phyloP scores from a whole-genome alignment of 345 rosid genomes.

The Rhizophora apiculata region DNA sequence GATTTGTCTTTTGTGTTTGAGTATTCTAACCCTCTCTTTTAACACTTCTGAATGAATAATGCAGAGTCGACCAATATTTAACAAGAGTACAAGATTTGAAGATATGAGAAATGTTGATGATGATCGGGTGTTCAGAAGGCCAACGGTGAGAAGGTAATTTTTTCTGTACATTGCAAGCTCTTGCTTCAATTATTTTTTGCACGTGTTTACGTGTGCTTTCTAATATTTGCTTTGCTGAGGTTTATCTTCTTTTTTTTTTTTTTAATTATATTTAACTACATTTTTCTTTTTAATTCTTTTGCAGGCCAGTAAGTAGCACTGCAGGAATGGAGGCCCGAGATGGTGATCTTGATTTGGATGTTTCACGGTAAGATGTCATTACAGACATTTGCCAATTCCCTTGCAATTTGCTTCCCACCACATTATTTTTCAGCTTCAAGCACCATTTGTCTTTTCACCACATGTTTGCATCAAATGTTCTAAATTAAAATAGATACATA shows the following conservation, averaged over 20 bases:
- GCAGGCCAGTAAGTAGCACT: constrained; percentile 63
- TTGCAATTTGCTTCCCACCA: not conserved
- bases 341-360: constrained; percentile 82
- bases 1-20: no score
- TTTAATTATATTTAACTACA: not conserved
- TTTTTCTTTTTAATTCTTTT: constrained; percentile 4
- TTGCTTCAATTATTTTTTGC: not conserved
- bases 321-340: constrained; percentile 79
- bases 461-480: not conserved
- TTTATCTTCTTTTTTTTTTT: constrained; percentile 5
- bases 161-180: not conserved
- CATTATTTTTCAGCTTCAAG: not conserved
- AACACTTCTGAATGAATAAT: constrained; percentile 18
- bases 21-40: not conserved
- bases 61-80: constrained; percentile 97
- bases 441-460: not conserved
- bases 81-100: constrained; percentile 97
- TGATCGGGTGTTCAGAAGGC: constrained; percentile 74
- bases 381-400: not conserved
- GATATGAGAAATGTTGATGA: constrained; percentile 83
- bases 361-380: constrained; percentile 53
- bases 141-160: constrained; percentile 66
- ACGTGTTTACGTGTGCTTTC: not conserved
- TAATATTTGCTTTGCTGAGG: not conserved
- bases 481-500: not conserved